phyloP scores from a whole-genome alignment of 2,329 filamentous ascomycete species.

The Fusarium sublunatum region DNA sequence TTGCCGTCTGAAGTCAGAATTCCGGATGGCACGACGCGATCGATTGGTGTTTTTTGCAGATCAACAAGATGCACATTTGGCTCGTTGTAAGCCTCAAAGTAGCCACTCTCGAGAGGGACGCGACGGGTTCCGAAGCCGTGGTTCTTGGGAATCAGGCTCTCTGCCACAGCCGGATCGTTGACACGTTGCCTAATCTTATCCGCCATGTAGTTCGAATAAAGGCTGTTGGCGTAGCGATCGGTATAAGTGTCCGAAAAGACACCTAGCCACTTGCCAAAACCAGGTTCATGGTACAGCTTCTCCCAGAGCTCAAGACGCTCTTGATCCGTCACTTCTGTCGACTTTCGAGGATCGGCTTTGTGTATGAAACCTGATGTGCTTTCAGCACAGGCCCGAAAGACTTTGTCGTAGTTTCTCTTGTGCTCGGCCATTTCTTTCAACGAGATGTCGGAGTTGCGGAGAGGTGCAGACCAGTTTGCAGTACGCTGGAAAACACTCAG shows the following conservation, averaged over 20 bases:
- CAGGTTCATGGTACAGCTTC: slow-evolving; percentile 20
- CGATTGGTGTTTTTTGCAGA: slow-evolving; percentile 17
- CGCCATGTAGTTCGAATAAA: slow-evolving; percentile 34
- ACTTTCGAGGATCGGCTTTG: slow-evolving; percentile 30
- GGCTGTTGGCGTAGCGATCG: slow-evolving; percentile 21
- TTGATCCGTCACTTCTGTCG: slow-evolving; percentile 11
- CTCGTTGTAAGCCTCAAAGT: slow-evolving; percentile 21
- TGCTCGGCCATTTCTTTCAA: slow-evolving; percentile 18
- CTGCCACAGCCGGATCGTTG: slow-evolving; percentile 10
- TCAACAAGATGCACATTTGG: slow-evolving; percentile 29
- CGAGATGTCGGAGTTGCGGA: slow-evolving; percentile 33
- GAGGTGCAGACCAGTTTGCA: slow-evolving; percentile 43
- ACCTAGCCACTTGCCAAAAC: slow-evolving; percentile 33
- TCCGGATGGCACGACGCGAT: slow-evolving; percentile 1
- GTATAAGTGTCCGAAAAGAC: slow-evolving; percentile 35
- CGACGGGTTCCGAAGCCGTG: slow-evolving; percentile 18
- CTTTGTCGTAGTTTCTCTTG: slow-evolving; percentile 25
- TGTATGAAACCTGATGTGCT: slow-evolving; percentile 33
- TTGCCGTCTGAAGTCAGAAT: slow-evolving; percentile 20
- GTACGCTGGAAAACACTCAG: slow-evolving; percentile 49
- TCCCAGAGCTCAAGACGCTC: slow-evolving; percentile 29
- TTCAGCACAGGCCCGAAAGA: slow-evolving; percentile 21
- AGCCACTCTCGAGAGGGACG: slow-evolving; percentile 19
- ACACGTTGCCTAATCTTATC: slow-evolving; percentile 31
- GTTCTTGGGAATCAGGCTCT: slow-evolving; percentile 25